Evolutionary conservation across 352 stramenopile genomes (phyloP).

Genomic region (Globisporangium viniferum): DNA sequence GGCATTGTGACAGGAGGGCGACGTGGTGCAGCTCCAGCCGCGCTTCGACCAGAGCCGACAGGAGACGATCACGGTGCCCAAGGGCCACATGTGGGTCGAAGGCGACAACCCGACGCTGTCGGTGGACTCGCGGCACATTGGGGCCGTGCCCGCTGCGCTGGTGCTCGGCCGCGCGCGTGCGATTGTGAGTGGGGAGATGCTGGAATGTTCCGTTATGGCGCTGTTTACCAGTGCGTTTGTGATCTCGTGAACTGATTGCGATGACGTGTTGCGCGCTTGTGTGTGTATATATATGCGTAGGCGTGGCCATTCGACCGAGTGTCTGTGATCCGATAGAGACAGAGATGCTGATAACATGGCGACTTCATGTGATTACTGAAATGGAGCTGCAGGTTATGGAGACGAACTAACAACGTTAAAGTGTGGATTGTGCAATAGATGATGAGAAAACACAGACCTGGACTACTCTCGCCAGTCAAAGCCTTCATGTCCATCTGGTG

Average conservation of each 20-base stretch:
- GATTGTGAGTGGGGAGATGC: slow-evolving; percentile 45
- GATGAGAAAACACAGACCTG: too few relatives aligned
- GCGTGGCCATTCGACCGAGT: slow-evolving; percentile 18
- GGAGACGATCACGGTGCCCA: slow-evolving; percentile 76
- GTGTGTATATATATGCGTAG: slow-evolving; percentile 2
- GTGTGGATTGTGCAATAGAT: background rate
- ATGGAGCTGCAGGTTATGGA: background rate
- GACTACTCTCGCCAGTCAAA: too few relatives aligned
- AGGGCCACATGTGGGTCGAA: slow-evolving; percentile 96
- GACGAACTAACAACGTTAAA: background rate
- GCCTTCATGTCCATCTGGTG: too few relatives aligned
- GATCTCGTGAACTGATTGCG: background rate
- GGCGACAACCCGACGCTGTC: slow-evolving; percentile 95
- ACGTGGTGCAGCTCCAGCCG: slow-evolving; percentile 76
- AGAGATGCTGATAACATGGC: background rate
- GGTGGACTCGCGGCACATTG: slow-evolving; percentile 93
- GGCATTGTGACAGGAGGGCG: slow-evolving; percentile 54
- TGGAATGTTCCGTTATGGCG: background rate
- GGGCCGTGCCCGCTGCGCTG: slow-evolving; percentile 87
- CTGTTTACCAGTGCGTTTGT: background rate
- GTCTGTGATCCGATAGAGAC: slow-evolving; percentile 24
- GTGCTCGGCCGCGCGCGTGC: slow-evolving; percentile 73
- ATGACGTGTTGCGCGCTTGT: background rate
- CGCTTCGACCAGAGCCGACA: slow-evolving; percentile 55
- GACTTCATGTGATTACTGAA: background rate